phyloP scores from a whole-genome alignment of 2,329 filamentous ascomycete genomes.

The Pseudocercospora vitis region DNA sequence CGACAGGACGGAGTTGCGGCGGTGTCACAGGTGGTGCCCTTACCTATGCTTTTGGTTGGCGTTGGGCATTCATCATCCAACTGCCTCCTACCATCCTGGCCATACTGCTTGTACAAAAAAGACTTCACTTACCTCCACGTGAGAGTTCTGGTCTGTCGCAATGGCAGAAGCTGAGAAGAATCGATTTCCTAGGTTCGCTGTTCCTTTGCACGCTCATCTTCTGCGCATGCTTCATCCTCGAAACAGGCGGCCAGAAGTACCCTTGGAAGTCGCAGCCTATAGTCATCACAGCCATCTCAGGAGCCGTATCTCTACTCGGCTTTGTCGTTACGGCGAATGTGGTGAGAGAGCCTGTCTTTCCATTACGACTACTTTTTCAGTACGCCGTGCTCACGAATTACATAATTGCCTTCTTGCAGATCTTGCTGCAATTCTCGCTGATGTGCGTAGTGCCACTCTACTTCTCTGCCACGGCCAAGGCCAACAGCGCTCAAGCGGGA shows the following conservation, averaged over 20 bases:
- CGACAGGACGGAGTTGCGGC: conserved; percentile 52
- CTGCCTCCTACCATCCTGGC: conserved; percentile 56
- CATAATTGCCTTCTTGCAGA: conserved; percentile 54
- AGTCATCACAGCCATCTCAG: conserved; percentile 18
- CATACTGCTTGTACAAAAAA: conserved; percentile 47
- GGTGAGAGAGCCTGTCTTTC: conserved; percentile 54
- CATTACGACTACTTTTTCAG: conserved; percentile 54
- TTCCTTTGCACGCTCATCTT: conserved; percentile 49
- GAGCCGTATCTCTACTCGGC: conserved; percentile 12
- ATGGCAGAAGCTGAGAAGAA: conserved; percentile 47
- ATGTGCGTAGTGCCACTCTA: conserved; percentile 69
- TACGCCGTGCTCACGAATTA: conserved; percentile 57
- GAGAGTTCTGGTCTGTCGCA: conserved; percentile 10
- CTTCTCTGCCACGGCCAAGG: conserved; percentile 63
- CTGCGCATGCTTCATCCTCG: conserved; percentile 48
- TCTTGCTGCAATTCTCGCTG: conserved; percentile 59
- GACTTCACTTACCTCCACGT: conserved; percentile 25
- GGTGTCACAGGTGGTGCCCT: conserved; percentile 61
- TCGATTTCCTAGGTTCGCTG: conserved; percentile 60
- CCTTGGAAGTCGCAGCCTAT: conserved; percentile 42
- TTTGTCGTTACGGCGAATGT: conserved; percentile 29
- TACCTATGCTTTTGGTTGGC: conserved; percentile 64
- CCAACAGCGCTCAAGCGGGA: conserved; percentile 59
- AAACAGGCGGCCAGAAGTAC: conserved; percentile 49
- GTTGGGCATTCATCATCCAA: conserved; percentile 63